Evolutionary conservation across 2,329 filamentous ascomycete genomes (phyloP), one percentile per base, ranked within the genome.

Genomic region (Fusarium irregulare): DNA sequence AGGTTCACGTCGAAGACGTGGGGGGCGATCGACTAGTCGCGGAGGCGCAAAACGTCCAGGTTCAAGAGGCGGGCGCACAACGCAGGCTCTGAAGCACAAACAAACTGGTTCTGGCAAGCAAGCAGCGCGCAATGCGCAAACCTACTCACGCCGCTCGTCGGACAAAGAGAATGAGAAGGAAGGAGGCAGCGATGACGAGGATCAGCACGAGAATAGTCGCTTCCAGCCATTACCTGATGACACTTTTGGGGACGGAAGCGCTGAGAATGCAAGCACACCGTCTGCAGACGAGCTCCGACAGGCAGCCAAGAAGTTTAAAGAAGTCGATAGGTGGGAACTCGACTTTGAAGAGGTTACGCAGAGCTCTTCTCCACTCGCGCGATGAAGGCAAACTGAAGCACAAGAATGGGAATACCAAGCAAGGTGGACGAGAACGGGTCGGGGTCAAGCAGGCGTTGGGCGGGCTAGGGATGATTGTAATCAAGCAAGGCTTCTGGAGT

Each of bases 251-350:
- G 68, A 66, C 14, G 76, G 56, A 30, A 68, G 63, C 40, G 64
- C 78, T 51, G 77, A 74, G 79, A 80, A 70, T 73, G 79, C 74
- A 71, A 78, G 70, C 41, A 81, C 74, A 76, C 77, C 80, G 9
- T 76, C 84, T 49, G 80, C 84, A 25, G 78, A 85, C 44, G 88
- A 89, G 81, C 80, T 92, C 65, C 87, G 87, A 78, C 81, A 84
- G 51, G 87, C 88, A 42, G 83, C 83, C 12, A 84, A 82, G 76
- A 91, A 91, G 78, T 92, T 92, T 73, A 84, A 87, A 76, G 89
- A 92, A 78, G 90, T 92, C 42, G 90, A 92, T 76, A 82, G 85
- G 78, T 92, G 89, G 89, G 84, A 90, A 79, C 79, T 92, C 65
- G 88, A 89, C 53, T 92, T 87, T 78, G 90, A 92, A 80, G 88